These are phyloP conservation scores for Croton laevigatus DNA, from an alignment of 441 rosid species.

Conservation along the genomic window DNA sequence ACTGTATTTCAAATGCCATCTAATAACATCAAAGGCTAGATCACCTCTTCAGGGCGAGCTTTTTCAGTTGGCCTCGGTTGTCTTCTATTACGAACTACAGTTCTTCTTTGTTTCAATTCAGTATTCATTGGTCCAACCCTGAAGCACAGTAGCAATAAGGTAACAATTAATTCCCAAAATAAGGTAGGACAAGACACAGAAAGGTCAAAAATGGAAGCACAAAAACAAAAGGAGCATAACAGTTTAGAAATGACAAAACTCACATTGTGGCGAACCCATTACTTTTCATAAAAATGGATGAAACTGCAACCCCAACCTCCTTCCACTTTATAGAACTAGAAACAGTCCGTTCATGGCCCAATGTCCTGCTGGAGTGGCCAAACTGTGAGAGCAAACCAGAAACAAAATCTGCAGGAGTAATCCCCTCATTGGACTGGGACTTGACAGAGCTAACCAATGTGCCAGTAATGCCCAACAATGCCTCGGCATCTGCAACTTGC, in stretches of 20 bases:
- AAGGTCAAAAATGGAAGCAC: neutral
- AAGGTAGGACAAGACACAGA: neutral
- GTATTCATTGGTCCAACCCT: slow-evolving; percentile 74
- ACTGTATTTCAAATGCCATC: neutral
- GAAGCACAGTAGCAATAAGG: slow-evolving; percentile 11
- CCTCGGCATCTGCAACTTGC: slow-evolving; percentile 86
- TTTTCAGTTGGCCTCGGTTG: slow-evolving; percentile 45
- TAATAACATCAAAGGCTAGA: neutral
- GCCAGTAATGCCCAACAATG: slow-evolving; percentile 55
- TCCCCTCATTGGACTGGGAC: slow-evolving; percentile 57
- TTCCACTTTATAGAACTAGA: slow-evolving; percentile 47
- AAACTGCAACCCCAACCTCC: slow-evolving; percentile 46
- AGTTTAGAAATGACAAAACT: slow-evolving; percentile 19
- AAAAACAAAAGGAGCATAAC: neutral
- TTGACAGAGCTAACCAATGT: slow-evolving; percentile 59
- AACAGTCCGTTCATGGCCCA: slow-evolving; percentile 29
- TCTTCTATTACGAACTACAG: slow-evolving; percentile 27
- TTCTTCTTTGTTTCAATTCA: slow-evolving; percentile 49
- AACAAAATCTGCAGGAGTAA: slow-evolving; percentile 55
- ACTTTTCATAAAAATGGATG: slow-evolving; percentile 34
- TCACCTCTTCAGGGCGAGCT: slow-evolving; percentile 59
- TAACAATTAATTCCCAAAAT: neutral
- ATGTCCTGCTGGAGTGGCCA: slow-evolving; percentile 31
- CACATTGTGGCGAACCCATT: slow-evolving; percentile 55
- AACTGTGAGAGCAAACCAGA: slow-evolving; percentile 44